Percentiles rank a stretch among this genome's conserved stretches.
phyloP scores from a whole-genome alignment of 2,329 filamentous ascomycete species.

The Proliferodiscus dingleyae region DNA sequence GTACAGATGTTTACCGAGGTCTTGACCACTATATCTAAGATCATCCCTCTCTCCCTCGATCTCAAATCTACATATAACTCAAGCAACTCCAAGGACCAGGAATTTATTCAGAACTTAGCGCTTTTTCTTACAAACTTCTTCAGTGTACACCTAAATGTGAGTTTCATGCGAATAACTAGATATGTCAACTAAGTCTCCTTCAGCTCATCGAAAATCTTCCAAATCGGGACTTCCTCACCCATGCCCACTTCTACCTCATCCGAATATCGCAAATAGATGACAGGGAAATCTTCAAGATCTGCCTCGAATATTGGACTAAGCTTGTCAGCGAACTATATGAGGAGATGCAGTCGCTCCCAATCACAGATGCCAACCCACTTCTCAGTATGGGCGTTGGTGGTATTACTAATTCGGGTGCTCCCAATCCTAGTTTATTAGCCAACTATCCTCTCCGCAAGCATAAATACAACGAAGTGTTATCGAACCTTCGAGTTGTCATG shows the following conservation, averaged over 20 bases:
- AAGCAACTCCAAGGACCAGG: slow-evolving; percentile 90
- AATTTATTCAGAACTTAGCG: slow-evolving; percentile 95
- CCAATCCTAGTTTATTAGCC: slow-evolving; percentile 76
- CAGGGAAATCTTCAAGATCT: slow-evolving; percentile 99
- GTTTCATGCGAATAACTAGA: slow-evolving; percentile 20
- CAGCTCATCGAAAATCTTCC: slow-evolving; percentile 92
- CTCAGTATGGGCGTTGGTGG: slow-evolving; percentile 69
- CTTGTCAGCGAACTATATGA: slow-evolving; percentile 97
- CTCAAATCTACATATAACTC: slow-evolving; percentile 86
- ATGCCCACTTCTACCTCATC: slow-evolving; percentile 97
- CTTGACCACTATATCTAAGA: slow-evolving; percentile 84
- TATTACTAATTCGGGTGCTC: slow-evolving; percentile 73
- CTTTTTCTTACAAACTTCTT: slow-evolving; percentile 98
- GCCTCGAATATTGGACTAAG: slow-evolving; percentile 98
- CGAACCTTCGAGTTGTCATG: slow-evolving; percentile 94
- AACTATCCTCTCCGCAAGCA: slow-evolving; percentile 95
- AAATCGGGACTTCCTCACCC: slow-evolving; percentile 89
- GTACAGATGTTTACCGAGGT: slow-evolving; percentile 99
- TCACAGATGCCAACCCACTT: slow-evolving; percentile 87
- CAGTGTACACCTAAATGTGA: slow-evolving; percentile 79
- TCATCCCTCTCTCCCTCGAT: slow-evolving; percentile 86
- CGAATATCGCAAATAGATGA: slow-evolving; percentile 98
- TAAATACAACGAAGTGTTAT: slow-evolving; percentile 92
- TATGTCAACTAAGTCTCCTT: slow-evolving; percentile 17
- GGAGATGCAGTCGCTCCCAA: slow-evolving; percentile 94